Percentiles rank a stretch among this genome's conserved stretches.
Conservation (phyloP, 768 basidiomycete genomes). For the Mycena polygramma region DNA sequence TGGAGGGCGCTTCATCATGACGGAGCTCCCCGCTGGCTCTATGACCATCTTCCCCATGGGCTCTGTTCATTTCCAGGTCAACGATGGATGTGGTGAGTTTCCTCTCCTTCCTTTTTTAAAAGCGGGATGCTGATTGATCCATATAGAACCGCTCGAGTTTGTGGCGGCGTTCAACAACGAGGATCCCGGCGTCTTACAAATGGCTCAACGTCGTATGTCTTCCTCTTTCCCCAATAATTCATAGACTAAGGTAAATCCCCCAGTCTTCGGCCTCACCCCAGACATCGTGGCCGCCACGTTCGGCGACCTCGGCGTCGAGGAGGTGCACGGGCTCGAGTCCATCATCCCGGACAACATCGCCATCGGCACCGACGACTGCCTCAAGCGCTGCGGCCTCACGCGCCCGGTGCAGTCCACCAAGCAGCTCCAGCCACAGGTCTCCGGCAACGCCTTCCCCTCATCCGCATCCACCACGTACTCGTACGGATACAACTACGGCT, state of each 20-base stretch:
- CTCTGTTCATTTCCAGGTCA: slow-evolving; percentile 39
- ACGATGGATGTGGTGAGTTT: slow-evolving; percentile 39
- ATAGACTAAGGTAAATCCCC: not conserved
- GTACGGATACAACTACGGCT: too few species aligned
- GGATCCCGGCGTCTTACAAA: slow-evolving; percentile 33
- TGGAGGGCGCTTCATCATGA: slow-evolving; percentile 37
- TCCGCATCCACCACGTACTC: too few species aligned
- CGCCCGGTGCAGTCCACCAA: slow-evolving; percentile 25
- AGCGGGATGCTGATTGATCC: too few species aligned
- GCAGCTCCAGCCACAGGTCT: slow-evolving; percentile 21
- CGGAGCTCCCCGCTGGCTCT: slow-evolving; percentile 34
- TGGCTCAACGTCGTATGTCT: slow-evolving; percentile 39
- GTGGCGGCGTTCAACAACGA: slow-evolving; percentile 37
- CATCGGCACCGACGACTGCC: slow-evolving; percentile 28
- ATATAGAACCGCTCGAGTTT: slow-evolving; percentile 33
- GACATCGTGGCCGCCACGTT: slow-evolving; percentile 38
- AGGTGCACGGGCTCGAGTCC: slow-evolving; percentile 31
- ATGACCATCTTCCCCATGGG: slow-evolving; percentile 37
- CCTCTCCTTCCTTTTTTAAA: slow-evolving; percentile 7
- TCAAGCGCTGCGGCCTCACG: slow-evolving; percentile 38
- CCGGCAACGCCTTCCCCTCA: slow-evolving; percentile 31
- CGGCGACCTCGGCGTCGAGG: slow-evolving; percentile 36
- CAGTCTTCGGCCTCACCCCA: slow-evolving; percentile 39
- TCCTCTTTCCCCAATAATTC: not conserved
- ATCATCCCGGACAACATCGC: slow-evolving; percentile 38